These are phyloP conservation scores for Ananas comosus DNA, from an alignment of 176 grass and related monocot genomes.

Conservation along the genomic window DNA sequence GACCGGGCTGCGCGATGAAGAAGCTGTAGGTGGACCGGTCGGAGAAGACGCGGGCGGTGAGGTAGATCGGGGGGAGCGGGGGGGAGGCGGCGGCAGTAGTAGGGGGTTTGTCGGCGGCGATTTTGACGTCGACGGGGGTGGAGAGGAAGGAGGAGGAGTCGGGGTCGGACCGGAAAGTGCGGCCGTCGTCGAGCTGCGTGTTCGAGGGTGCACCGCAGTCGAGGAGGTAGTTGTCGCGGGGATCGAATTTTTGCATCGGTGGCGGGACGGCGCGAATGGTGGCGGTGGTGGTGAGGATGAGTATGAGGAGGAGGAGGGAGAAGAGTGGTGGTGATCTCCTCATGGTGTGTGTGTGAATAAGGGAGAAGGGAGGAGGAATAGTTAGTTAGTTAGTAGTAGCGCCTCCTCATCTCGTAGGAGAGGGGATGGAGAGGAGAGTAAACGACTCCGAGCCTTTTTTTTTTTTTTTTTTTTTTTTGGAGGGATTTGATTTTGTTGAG, in stretches of 20 bases:
- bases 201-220: conserved; percentile 44
- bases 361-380: background rate
- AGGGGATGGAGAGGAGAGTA: too few species aligned
- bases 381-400: conserved; percentile 5
- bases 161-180: conserved; percentile 66
- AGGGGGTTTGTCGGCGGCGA: conserved; percentile 35
- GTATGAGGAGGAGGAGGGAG: conserved; percentile 20
- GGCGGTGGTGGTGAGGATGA: conserved; percentile 9
- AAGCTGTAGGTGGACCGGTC: conserved; percentile 80
- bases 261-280: conserved; percentile 35
- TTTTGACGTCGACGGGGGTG: conserved; percentile 53
- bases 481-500: background rate
- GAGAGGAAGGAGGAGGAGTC: conserved; percentile 76
- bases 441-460: too few species aligned
- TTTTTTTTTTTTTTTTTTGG: background rate
- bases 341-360: background rate
- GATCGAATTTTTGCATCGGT: conserved; percentile 31
- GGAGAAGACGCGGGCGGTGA: conserved; percentile 60
- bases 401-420: background rate
- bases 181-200: conserved; percentile 70
- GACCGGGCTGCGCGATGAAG: conserved; percentile 64
- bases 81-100: conserved; percentile 9
- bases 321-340: background rate
- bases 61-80: conserved; percentile 41
- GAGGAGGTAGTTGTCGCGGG: conserved; percentile 75